Evolutionary conservation across 1,284 basidiomycete species (phyloP).

Genomic region (Laetiporus sulphureus): DNA sequence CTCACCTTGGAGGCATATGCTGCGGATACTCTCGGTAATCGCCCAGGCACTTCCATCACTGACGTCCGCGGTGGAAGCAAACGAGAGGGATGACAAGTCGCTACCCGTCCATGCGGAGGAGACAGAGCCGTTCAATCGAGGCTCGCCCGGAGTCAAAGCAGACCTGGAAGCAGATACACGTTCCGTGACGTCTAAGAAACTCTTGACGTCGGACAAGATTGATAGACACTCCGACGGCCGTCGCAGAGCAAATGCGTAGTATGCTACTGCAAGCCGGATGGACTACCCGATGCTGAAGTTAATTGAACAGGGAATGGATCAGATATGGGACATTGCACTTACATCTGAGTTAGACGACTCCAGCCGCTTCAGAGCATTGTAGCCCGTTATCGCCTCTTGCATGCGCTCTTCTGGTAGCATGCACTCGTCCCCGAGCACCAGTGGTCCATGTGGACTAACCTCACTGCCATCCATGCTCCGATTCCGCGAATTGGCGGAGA

Average conservation of each 20-base stretch:
- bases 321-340: conserved; percentile 26
- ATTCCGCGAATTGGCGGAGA: conserved; percentile 37
- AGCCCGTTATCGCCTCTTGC: conserved; percentile 46
- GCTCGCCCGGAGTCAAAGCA: conserved; percentile 30
- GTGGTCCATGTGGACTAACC: conserved; percentile 26
- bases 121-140: conserved; percentile 34
- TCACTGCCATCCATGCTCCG: conserved; percentile 37
- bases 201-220: conserved; percentile 49
- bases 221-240: conserved; percentile 56
- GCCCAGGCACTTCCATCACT: conserved; percentile 62
- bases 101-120: conserved; percentile 41
- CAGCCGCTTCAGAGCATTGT: conserved; percentile 44
- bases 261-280: conserved; percentile 59
- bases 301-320: background rate
- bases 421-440: conserved; percentile 50
- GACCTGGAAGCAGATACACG: conserved; percentile 43
- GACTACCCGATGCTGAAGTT: conserved; percentile 34
- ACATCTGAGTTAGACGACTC: conserved; percentile 54
- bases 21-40: conserved; percentile 55
- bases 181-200: conserved; percentile 41
- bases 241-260: conserved; percentile 71
- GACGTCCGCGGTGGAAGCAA: conserved; percentile 40
- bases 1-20: conserved; percentile 64
- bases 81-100: conserved; percentile 34
- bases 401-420: conserved; percentile 44